Evolutionary conservation across 805 yeast genomes (phyloP).

Genomic region (Maudiozyma serrabonitensis): DNA sequence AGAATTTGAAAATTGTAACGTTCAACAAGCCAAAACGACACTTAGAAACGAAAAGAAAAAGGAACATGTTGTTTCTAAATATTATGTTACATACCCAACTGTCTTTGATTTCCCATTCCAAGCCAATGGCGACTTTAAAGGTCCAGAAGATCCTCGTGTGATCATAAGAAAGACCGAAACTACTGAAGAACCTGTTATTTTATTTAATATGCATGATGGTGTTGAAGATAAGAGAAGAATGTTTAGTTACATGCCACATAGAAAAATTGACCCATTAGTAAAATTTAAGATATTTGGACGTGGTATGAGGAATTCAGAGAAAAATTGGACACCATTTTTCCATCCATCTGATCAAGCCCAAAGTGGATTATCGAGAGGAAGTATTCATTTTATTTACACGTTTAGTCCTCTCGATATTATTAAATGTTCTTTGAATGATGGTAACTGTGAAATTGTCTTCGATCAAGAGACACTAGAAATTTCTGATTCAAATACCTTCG

Average conservation of each 20-base stretch:
- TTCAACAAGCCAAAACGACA: constrained; percentile 8
- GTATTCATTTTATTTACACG: constrained; percentile 13
- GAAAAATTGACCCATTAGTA: constrained; percentile 3
- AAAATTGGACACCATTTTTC: constrained; percentile 12
- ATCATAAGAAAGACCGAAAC: constrained; percentile 1
- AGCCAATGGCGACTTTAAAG: background rate
- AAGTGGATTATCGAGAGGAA: constrained; percentile 11
- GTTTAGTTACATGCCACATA: constrained; percentile 6
- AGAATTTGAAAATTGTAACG: constrained; percentile 16
- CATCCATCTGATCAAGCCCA: background rate
- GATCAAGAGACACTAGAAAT: constrained; percentile 7
- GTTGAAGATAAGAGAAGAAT: constrained; percentile 1
- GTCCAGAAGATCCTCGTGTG: constrained; percentile 8
- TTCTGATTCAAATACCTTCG: constrained; percentile 8
- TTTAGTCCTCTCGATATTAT: constrained; percentile 14
- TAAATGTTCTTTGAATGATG: constrained; percentile 16
- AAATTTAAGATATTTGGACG: constrained; percentile 1
- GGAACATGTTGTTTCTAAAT: constrained; percentile 3
- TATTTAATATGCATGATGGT: constrained; percentile 5
- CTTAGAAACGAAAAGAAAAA: constrained; percentile 9
- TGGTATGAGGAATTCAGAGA: constrained; percentile 1
- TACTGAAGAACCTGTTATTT: constrained; percentile 6
- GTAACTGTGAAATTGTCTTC: constrained; percentile 12
- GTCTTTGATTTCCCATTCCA: constrained; percentile 3
- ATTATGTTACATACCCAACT: constrained; percentile 5